Evolutionary conservation across 148 eudicot genomes (phyloP).

Genomic region (Heliamphora exappendiculata): DNA sequence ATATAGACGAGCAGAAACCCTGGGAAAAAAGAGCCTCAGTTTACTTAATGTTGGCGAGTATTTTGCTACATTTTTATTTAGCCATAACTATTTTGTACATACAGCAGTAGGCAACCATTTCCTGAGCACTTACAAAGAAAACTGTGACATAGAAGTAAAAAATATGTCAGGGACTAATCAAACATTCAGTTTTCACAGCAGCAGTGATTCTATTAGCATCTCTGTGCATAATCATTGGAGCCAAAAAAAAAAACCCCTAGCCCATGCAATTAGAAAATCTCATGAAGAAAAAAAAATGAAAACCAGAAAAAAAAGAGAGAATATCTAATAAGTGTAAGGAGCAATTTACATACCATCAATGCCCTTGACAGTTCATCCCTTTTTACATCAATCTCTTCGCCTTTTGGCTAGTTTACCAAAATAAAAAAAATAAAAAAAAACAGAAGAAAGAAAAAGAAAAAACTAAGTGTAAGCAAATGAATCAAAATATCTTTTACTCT

Average conservation of each 20-base stretch:
- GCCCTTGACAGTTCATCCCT: conserved; percentile 82
- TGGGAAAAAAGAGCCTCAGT: neutral
- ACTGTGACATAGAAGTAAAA: neutral
- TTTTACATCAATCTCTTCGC: conserved; percentile 66
- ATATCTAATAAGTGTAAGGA: neutral
- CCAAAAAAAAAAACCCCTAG: neutral
- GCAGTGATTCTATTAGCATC: neutral
- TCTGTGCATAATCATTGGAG: neutral
- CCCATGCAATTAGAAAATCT: conserved; percentile 4
- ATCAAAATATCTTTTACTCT: neutral
- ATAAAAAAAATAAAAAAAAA: conserved; percentile 13
- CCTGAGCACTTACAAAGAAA: neutral
- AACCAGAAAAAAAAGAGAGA: neutral
- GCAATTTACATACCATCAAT: conserved; percentile 61
- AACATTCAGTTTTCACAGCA: neutral
- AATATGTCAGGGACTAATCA: neutral
- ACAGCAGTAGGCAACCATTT: neutral
- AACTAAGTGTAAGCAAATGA: neutral
- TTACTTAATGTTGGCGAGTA: neutral
- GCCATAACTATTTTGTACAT: neutral
- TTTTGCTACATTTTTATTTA: neutral
- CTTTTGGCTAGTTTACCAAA: conserved; percentile 44
- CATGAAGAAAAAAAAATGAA: neutral
- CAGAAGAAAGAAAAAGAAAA: neutral
- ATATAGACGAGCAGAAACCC: too few relatives aligned